Evolutionary conservation across 148 eudicot genomes (phyloP).

Genomic region (Bassia scoparia): DNA sequence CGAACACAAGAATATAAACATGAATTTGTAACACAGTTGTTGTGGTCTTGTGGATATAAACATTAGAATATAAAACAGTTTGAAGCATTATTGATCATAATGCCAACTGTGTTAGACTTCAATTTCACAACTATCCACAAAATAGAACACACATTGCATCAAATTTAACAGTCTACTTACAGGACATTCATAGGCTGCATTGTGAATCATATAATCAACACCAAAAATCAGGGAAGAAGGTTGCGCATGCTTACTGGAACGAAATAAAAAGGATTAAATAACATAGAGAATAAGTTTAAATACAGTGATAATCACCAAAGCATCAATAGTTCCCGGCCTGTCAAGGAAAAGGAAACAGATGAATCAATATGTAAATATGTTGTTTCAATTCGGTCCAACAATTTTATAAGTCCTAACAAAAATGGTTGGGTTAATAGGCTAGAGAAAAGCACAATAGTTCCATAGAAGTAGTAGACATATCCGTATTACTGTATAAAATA

Average conservation of each 20-base stretch:
- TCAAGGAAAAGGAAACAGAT: slow-evolving; percentile 19
- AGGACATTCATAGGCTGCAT: slow-evolving; percentile 95
- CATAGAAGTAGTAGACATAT: too few species aligned
- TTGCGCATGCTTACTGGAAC: slow-evolving; percentile 72
- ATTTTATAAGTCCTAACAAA: too few species aligned
- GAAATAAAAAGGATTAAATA: slow-evolving; percentile 3
- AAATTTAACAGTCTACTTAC: slow-evolving; percentile 44
- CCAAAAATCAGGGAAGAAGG: slow-evolving; percentile 63
- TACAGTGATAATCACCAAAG: neutral
- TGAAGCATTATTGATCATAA: too few species aligned
- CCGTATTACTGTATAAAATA: neutral
- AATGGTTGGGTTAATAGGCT: too few species aligned
- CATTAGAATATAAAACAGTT: too few species aligned
- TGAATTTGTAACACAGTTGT: too few species aligned
- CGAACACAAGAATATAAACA: too few species aligned
- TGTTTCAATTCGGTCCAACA: neutral
- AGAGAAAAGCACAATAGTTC: too few species aligned
- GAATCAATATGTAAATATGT: slow-evolving; percentile 10
- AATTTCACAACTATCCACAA: neutral
- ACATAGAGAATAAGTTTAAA: neutral
- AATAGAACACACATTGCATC: neutral
- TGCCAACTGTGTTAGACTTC: neutral
- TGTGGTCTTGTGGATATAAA: too few species aligned
- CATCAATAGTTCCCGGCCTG: slow-evolving; percentile 77
- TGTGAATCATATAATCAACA: slow-evolving; percentile 85